Evolutionary conservation across 257 asterid species (phyloP), one percentile per base, ranked within the genome.

Genomic region (Rubia yunnanensis): DNA sequence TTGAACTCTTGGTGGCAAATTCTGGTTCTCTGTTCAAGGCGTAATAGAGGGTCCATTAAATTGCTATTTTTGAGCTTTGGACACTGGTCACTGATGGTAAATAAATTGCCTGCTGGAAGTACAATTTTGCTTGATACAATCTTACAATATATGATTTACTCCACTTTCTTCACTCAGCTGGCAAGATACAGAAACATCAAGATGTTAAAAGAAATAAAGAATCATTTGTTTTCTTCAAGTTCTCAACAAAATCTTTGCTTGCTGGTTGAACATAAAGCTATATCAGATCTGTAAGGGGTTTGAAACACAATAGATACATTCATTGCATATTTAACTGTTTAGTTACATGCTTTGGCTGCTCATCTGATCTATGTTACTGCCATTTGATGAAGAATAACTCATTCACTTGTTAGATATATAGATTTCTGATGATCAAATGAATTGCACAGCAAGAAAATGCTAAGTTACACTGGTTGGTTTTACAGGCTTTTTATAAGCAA

Each of bases 401-500:
- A 5, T 17, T 38, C 7, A 36, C 31, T 20, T 63, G 31, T 35
- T 62, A 41, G 17, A 5, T 26, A 34, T 60, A 26, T 14, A 6
- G 24, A 10, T 60, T 20, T 18, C 56, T 50, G 11, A 20, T 50
- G 26, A 5, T 15, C 10, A 18, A 13, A 39, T 52, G n/a, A n/a
- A 50, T 24, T 48, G 34, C 22, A 62, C 23, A 18, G n/a, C 22
- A 49, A 56, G 17, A 35, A 32, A 44, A 50, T 5, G 9, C 10
- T 61, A 27, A 71, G 24, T 22, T 56, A 26, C 14, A 8, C 10
- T 24, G 58, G 59, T 63, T 4, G 23, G n/a, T 24, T 50, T 50
- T 80, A 82, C 94, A 90, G 99, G 73, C 65, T 58, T 94, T 88
- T 71, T 88, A 94, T 50, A 85, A 82, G 62, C 66, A 82, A 72